A percentile compares a stretch with the other conserved stretches of the same genome.
These are phyloP conservation scores for Mortierella sp. DNA, from an alignment of 371 early-diverging fungal genomes.

Conservation along the genomic window DNA sequence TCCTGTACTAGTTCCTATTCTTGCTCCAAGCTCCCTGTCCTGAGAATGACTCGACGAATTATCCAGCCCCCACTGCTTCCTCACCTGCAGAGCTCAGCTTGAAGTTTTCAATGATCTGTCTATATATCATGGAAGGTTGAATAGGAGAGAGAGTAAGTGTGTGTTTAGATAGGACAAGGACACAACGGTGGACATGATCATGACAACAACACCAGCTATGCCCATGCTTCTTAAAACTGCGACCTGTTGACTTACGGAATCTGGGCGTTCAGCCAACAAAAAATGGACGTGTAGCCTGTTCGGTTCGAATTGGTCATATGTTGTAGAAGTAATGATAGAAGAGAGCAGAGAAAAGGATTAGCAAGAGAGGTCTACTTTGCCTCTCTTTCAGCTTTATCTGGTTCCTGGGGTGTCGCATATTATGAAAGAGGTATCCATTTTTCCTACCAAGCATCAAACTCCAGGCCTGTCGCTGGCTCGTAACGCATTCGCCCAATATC, in stretches of 20 bases:
- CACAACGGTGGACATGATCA: background rate
- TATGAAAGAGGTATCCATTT: background rate
- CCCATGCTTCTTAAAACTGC: background rate
- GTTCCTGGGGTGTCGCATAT: background rate
- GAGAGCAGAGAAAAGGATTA: background rate
- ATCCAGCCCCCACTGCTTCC: background rate
- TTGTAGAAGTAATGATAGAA: background rate
- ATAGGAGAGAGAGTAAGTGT: background rate
- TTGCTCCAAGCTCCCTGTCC: background rate
- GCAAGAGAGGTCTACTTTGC: background rate
- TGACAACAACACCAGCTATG: background rate
- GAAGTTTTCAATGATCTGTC: slow-evolving; percentile 78
- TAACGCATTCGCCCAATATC: slow-evolving; percentile 69
- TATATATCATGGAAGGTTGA: slow-evolving; percentile 28
- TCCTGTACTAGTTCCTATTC: background rate
- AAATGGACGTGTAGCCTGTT: slow-evolving; percentile 76
- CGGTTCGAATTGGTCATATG: background rate
- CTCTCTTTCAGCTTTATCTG: background rate
- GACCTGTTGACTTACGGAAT: slow-evolving; percentile 74
- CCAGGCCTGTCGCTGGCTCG: slow-evolving; percentile 57
- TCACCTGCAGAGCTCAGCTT: slow-evolving; percentile 61
- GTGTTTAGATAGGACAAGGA: background rate
- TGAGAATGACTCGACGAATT: background rate
- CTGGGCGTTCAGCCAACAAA: slow-evolving; percentile 85
- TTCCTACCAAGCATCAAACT: slow-evolving; percentile 60